Base-by-base conservation (phyloP, 805 yeast genomes). In the Wickerhamiella azymoides region DNA sequence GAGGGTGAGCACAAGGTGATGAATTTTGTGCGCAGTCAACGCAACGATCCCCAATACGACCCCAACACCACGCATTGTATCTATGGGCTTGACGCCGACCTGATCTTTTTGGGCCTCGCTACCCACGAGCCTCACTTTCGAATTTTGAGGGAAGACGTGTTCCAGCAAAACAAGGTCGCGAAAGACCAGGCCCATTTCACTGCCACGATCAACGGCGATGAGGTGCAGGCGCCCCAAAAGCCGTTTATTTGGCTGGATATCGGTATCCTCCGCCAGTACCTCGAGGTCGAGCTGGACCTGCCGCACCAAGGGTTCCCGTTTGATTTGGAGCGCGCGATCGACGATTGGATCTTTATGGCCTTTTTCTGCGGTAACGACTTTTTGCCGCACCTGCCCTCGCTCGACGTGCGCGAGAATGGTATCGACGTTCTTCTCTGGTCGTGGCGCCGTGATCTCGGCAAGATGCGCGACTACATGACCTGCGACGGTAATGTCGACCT, bases 1-100 rank as follows among this genome's bases (percentile, higher is more conserved):
- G 99, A 92, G 71, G 99, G 99, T 60, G 99, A 92, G 63, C 99
- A 92, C 67, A 92, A 92, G 62, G 80, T 92, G 55, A 92, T 92
- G 98, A 86, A 82, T 57, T 92, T 88, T 60, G 82, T 92, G 47
- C 76, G 99, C 57, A 75, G 84, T 36, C 97, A 88, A 61, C 72
- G 97, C 54, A 74, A 81, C 36, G 92, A 83, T 54, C 84, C 93
- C 0, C 77, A 79, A 58, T 84, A 89, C 62, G 75, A 84, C 58
- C 95, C 97, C 45, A 89, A 92, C 61, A 88, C 96, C 1, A 72
- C 78, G n/a, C 99, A 92, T 63, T 84, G 94, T 62, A 88, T 92
- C 48, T 93, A 92, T 62, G 99, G 99, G 26, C 70, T 92, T 52
- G 99, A 92, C 69, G 99, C 99, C 1, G 99, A 92, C 67, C 73